These are phyloP conservation scores for Globisporangium iwayamae DNA, from an alignment of 352 stramenopile genomes.

Conservation along the genomic window DNA sequence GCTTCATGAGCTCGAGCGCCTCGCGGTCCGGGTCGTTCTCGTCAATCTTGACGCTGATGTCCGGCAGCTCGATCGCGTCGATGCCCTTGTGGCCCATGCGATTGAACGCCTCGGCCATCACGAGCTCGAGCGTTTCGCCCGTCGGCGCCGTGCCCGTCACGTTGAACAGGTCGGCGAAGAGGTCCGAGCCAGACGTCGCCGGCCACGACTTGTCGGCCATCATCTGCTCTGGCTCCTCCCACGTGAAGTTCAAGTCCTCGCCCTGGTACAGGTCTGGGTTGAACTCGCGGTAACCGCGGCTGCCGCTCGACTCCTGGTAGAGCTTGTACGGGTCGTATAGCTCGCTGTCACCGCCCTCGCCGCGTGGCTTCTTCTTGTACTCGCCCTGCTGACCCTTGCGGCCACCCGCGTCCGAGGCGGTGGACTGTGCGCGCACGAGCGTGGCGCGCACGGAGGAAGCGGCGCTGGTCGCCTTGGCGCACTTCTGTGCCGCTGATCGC, in stretches of 20 bases:
- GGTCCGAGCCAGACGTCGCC: conserved; percentile 64
- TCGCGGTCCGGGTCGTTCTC: conserved; percentile 71
- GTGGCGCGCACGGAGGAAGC: conserved; percentile 14
- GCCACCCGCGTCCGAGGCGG: conserved; percentile 4
- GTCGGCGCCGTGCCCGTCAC: conserved; percentile 48
- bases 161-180: conserved; percentile 83
- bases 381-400: not conserved
- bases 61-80: conserved; percentile 62
- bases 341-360: conserved; percentile 20
- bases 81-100: conserved; percentile 78
- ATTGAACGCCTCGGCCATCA: conserved; percentile 68
- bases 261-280: conserved; percentile 62
- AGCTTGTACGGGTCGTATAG: conserved; percentile 83
- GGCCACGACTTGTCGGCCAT: conserved; percentile 90
- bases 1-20: conserved; percentile 86
- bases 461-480: conserved; percentile 21
- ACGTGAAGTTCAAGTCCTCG: conserved; percentile 56
- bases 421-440: conserved; percentile 14
- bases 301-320: conserved; percentile 70
- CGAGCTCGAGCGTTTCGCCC: conserved; percentile 63
- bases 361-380: conserved; percentile 19
- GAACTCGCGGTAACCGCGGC: conserved; percentile 74
- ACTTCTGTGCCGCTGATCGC: conserved; percentile 32
- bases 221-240: conserved; percentile 71
- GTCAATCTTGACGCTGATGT: conserved; percentile 68